A percentile compares a stretch with the other conserved stretches of the same genome.
Conservation (phyloP, 2,329 filamentous ascomycete genomes). For the Trichoderma koningii region DNA sequence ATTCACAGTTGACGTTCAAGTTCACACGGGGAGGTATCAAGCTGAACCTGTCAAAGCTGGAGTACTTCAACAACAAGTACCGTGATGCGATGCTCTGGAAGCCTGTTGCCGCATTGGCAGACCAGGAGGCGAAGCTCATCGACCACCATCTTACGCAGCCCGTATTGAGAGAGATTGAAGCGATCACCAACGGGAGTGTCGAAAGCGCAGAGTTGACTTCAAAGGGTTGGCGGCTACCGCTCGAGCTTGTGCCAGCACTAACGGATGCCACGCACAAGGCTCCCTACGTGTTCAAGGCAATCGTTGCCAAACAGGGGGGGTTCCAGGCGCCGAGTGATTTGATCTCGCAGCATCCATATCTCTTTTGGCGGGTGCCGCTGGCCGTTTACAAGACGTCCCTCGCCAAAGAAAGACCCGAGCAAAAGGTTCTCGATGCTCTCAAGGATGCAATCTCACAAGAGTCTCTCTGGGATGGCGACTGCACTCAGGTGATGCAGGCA, state of each 20-base stretch:
- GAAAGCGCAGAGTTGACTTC: slow-evolving; percentile 11
- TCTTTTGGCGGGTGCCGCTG: slow-evolving; percentile 44
- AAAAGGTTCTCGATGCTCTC: slow-evolving; percentile 34
- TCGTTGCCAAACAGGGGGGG: slow-evolving; percentile 32
- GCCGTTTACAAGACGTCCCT: slow-evolving; percentile 36
- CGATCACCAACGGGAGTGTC: slow-evolving; percentile 30
- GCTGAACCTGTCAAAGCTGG: slow-evolving; percentile 77
- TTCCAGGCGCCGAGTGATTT: slow-evolving; percentile 32
- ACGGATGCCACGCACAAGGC: slow-evolving; percentile 24
- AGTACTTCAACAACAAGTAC: slow-evolving; percentile 75
- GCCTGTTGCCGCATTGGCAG: slow-evolving; percentile 32
- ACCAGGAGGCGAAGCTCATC: slow-evolving; percentile 34
- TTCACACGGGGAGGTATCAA: slow-evolving; percentile 91
- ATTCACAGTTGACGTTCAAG: slow-evolving; percentile 70
- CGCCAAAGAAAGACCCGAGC: slow-evolving; percentile 29
- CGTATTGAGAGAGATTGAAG: slow-evolving; percentile 32
- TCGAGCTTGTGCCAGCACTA: slow-evolving; percentile 36
- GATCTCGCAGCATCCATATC: slow-evolving; percentile 40
- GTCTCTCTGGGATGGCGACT: slow-evolving; percentile 27
- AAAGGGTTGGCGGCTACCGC: slow-evolving; percentile 32
- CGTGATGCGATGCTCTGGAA: slow-evolving; percentile 39
- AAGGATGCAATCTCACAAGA: slow-evolving; percentile 31
- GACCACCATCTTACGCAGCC: slow-evolving; percentile 32
- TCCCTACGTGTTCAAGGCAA: slow-evolving; percentile 33
- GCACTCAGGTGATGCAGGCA: slow-evolving; percentile 29